These are phyloP conservation scores for Curvularia sp. DNA, from an alignment of 2,329 filamentous ascomycete genomes.

Conservation along the genomic window DNA sequence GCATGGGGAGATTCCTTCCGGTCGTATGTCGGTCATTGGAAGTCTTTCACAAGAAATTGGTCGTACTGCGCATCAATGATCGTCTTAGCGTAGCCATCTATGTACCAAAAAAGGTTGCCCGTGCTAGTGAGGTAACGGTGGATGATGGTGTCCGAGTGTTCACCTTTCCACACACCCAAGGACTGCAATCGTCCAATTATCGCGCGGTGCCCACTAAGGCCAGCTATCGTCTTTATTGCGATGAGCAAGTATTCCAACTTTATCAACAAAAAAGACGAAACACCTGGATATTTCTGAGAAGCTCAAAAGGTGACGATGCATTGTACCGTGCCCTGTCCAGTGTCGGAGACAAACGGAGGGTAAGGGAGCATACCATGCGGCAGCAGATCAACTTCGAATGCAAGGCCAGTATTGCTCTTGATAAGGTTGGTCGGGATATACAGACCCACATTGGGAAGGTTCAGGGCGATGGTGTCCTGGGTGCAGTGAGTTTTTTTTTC, in stretches of 20 bases:
- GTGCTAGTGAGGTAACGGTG: conserved; percentile 46
- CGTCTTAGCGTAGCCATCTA: conserved; percentile 52
- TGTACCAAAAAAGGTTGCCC: conserved; percentile 47
- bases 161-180: conserved; percentile 51
- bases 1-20: conserved; percentile 49
- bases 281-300: conserved; percentile 50
- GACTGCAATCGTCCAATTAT: conserved; percentile 41
- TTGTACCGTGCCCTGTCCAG: conserved; percentile 36
- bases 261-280: conserved; percentile 48
- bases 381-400: conserved; percentile 42
- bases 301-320: conserved; percentile 42
- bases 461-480: conserved; percentile 47
- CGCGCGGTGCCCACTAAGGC: conserved; percentile 49
- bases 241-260: conserved; percentile 49
- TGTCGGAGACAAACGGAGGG: conserved; percentile 31
- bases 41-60: conserved; percentile 52
- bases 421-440: conserved; percentile 51
- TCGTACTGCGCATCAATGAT: conserved; percentile 49
- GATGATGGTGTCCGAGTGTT: conserved; percentile 48
- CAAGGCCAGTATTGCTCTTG: conserved; percentile 47
- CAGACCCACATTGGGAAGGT: conserved; percentile 50
- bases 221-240: conserved; percentile 50
- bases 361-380: conserved; percentile 35
- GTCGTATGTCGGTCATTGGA: conserved; percentile 39
- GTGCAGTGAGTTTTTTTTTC: conserved; percentile 42